Percentiles rank a stretch among this genome's conserved stretches.
Evolutionary conservation across 139 green algal species (phyloP).

Genomic region (Chlamydomonas sp.): DNA sequence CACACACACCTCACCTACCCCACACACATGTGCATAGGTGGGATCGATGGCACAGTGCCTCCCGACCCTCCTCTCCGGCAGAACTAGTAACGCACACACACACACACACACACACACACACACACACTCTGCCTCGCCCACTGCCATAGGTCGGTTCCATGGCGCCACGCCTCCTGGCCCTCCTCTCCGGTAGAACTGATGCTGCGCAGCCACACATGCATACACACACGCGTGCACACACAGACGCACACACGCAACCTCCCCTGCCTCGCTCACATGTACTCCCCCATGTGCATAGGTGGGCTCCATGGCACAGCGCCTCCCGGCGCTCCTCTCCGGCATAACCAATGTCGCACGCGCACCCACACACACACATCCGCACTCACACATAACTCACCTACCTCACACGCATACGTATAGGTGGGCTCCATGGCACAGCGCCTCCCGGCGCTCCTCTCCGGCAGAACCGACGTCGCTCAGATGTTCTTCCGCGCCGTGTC

Average conservation of each 20-base stretch:
- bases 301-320: slow-evolving; percentile 40
- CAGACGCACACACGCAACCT: too few species aligned
- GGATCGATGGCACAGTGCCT: slow-evolving; percentile 47
- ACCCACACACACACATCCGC: too few species aligned
- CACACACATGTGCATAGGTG: too few species aligned
- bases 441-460: slow-evolving; percentile 39
- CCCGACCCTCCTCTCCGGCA: slow-evolving; percentile 38
- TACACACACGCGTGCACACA: too few species aligned
- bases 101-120: too few species aligned
- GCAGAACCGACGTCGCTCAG: slow-evolving; percentile 41
- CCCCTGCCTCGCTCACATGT: too few species aligned
- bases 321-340: slow-evolving; percentile 37
- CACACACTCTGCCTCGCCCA: slow-evolving; percentile 15
- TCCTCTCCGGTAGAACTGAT: slow-evolving; percentile 37
- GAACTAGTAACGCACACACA: slow-evolving; percentile 44
- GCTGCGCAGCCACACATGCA: too few species aligned
- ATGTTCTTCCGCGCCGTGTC: slow-evolving; percentile 51
- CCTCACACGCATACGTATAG: too few species aligned
- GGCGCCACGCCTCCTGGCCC: slow-evolving; percentile 43
- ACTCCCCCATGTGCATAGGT: too few species aligned
- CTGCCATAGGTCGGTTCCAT: too few species aligned
- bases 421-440: slow-evolving; percentile 50
- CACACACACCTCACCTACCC: slow-evolving; percentile 1
- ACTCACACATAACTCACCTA: background rate
- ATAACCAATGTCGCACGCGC: slow-evolving; percentile 43